These are phyloP conservation scores for Podospora conica DNA, from an alignment of 495 filamentous ascomycete species.

Conservation along the genomic window DNA sequence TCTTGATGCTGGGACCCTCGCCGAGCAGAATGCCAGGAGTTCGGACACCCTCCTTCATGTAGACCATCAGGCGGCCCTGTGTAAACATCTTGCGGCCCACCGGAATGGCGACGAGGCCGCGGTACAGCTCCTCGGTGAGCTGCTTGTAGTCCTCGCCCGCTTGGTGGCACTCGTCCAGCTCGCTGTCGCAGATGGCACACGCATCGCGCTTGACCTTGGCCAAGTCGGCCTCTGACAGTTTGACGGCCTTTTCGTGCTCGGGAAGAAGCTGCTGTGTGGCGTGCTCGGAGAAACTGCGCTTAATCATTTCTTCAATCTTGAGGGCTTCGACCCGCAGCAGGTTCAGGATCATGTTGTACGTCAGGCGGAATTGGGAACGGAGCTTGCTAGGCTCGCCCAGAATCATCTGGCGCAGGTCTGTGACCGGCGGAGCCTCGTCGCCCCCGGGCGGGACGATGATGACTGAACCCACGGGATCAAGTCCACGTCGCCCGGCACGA, in stretches of 20 bases:
- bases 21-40: constrained; percentile 73
- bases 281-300: constrained; percentile 97
- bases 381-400: constrained; percentile 93
- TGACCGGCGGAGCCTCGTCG: constrained; percentile 79
- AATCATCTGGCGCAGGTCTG: constrained; percentile 82
- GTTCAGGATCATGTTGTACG: constrained; percentile 99
- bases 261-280: constrained; percentile 94
- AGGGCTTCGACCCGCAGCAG: constrained; percentile 90
- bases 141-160: constrained; percentile 70
- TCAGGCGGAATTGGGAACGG: constrained; percentile 90
- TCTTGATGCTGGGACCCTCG: constrained; percentile 56
- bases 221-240: constrained; percentile 85
- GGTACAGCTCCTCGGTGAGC: constrained; percentile 66
- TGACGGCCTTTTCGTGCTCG: constrained; percentile 89
- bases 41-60: constrained; percentile 63
- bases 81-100: constrained; percentile 74
- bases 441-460: constrained; percentile 79
- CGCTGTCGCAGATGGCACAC: constrained; percentile 74
- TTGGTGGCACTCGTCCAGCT: constrained; percentile 71
- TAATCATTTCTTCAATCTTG: constrained; percentile 99
- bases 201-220: constrained; percentile 81
- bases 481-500: constrained; percentile 83
- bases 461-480: constrained; percentile 87
- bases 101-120: constrained; percentile 63
- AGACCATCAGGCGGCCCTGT: constrained; percentile 65